Evolutionary conservation across 805 yeast genomes (phyloP), one percentile per base, ranked within the genome.

Genomic region (Barnettozyma siamensis): DNA sequence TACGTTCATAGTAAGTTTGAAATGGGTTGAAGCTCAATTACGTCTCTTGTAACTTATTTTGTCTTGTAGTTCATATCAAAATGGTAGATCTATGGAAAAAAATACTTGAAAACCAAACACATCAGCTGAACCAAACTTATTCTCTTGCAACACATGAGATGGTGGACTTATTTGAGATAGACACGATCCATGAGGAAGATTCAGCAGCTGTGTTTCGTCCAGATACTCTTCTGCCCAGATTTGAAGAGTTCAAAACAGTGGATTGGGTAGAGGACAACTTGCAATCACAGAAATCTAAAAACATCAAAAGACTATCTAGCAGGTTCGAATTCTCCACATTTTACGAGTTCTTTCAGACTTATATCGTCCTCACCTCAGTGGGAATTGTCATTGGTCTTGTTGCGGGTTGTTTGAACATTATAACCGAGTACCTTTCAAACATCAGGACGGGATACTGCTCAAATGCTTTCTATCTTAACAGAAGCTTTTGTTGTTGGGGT

Each of bases 381-480:
- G 99, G 98, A 0, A 57, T 81, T 1, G 47, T 72, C 3, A 83
- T 89, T 40, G 99, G 99, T 4, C 53, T 75, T 2, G 80, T 88
- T 30, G 98, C 99, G 0, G 95, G 88, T 0, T 69, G 75, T 15
- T 65, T 93, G 40, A 88, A 86, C 53, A 75, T 91, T 15, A 71
- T 88, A 15, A 88, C 98, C 0, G 91, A 87, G 38, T 88, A 89
- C 75, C 63, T 93, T n/a, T 83, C 88, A 3, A 82, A 82, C 53
- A 61, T 88, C 46, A 77, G 88, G 46, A 65, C 75, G 2, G 99
- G 99, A 0, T 77, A 81, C 60, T 93, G 99, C 63, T 58, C 76
- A 2, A 61, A 71, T 16, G 76, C 78, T 26, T 77, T 88, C 59
- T 78, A 88, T 51, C 66, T 88, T 26, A 88, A 78, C 60, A 73